phyloP scores from a whole-genome alignment of 2,329 filamentous ascomycete genomes.

The Myriangium duriaei region DNA sequence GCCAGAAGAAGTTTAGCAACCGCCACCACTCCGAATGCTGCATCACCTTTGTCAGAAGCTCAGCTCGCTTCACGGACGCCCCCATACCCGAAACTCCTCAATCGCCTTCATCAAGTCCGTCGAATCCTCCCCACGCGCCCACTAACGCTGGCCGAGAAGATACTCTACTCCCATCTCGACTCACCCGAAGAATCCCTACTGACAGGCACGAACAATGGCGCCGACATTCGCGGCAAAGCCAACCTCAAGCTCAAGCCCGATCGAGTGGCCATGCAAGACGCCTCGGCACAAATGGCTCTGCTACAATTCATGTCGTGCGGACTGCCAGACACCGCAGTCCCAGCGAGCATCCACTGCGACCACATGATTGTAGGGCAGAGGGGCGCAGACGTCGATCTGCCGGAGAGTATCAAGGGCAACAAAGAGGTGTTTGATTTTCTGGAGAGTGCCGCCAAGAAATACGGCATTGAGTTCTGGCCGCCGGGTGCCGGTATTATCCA shows the following conservation, averaged over 20 bases:
- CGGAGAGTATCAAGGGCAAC: constrained; percentile 76
- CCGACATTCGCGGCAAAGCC: constrained; percentile 69
- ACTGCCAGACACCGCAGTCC: constrained; percentile 76
- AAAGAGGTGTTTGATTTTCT: constrained; percentile 97
- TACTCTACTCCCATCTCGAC: constrained; percentile 77
- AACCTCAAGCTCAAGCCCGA: constrained; percentile 97
- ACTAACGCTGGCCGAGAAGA: constrained; percentile 92
- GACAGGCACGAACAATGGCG: constrained; percentile 69
- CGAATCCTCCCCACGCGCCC: constrained; percentile 50
- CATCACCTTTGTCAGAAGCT: constrained; percentile 12
- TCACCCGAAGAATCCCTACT: constrained; percentile 80
- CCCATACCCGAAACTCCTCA: constrained; percentile 71
- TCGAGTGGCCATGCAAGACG: constrained; percentile 97
- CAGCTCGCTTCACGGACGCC: constrained; percentile 49
- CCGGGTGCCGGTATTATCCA: constrained; percentile 92
- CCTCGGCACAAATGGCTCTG: constrained; percentile 94
- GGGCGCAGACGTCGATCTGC: constrained; percentile 75
- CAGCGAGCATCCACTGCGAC: constrained; percentile 96
- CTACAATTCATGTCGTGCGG: constrained; percentile 98
- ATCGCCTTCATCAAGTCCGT: constrained; percentile 62
- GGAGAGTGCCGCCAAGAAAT: constrained; percentile 80
- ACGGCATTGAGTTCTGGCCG: constrained; percentile 92
- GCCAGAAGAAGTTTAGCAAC: constrained; percentile 21
- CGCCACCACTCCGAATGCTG: constrained; percentile 12
- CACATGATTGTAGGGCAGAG: constrained; percentile 95